Percentiles rank a stretch among this genome's conserved stretches.
These are phyloP conservation scores for Coemansia sp. DNA, from an alignment of 192 early-diverging fungal species.

Conservation along the genomic window DNA sequence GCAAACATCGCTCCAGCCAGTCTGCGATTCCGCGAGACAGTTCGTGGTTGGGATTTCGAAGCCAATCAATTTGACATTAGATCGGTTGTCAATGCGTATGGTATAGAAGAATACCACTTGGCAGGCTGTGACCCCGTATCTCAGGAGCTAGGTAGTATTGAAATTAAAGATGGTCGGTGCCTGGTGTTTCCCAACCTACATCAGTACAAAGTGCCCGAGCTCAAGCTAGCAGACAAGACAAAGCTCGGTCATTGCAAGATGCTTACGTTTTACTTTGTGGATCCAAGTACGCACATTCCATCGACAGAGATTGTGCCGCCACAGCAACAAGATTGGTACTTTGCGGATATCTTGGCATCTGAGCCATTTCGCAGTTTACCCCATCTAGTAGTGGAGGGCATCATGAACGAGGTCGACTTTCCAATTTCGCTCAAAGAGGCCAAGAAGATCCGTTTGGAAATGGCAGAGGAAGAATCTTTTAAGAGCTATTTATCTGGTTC, in stretches of 20 bases:
- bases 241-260: slow-evolving; percentile 60
- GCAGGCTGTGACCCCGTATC: neutral
- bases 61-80: slow-evolving; percentile 25
- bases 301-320: slow-evolving; percentile 57
- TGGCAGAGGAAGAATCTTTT: no score
- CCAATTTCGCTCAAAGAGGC: no score
- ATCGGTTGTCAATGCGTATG: slow-evolving; percentile 23
- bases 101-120: slow-evolving; percentile 16
- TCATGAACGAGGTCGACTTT: no score
- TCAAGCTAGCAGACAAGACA: slow-evolving; percentile 53
- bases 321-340: slow-evolving; percentile 34
- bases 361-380: no score
- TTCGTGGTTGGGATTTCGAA: slow-evolving; percentile 43
- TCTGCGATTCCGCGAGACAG: no score
- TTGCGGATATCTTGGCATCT: no score
- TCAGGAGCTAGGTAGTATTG: no score
- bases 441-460: no score
- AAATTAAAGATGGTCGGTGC: no score
- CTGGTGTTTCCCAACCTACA: neutral
- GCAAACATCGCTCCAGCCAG: no score
- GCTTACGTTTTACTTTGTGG: slow-evolving; percentile 62
- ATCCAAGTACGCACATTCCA: slow-evolving; percentile 48
- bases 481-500: no score
- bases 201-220: slow-evolving; percentile 59
- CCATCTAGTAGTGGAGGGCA: no score